phyloP scores from a whole-genome alignment of 1,284 basidiomycete genomes.

The Ustilago crameri region DNA sequence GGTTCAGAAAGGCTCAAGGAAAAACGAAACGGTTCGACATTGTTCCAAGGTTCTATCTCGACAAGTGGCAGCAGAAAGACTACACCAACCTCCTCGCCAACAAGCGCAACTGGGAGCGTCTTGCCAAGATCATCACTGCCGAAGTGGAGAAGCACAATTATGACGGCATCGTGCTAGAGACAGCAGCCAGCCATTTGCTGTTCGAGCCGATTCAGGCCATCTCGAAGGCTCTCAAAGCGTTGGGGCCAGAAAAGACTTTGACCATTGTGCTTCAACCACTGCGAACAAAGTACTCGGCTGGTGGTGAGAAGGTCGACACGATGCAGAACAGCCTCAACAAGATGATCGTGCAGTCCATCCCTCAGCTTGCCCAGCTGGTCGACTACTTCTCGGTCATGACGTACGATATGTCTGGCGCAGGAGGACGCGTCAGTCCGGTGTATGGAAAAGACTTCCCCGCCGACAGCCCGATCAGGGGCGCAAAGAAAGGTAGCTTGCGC shows the following conservation, averaged over 20 bases:
- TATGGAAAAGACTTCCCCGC: conserved; percentile 25
- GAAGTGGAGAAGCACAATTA: conserved; percentile 17
- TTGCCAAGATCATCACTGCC: conserved; percentile 20
- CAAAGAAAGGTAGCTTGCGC: conserved; percentile 38
- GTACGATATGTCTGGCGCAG: conserved; percentile 47
- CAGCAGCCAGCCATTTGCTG: conserved; percentile 42
- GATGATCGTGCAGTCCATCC: conserved; percentile 43
- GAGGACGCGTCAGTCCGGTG: conserved; percentile 13
- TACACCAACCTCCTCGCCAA: conserved; percentile 35
- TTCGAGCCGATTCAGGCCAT: conserved; percentile 30
- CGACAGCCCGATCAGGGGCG: conserved; percentile 38
- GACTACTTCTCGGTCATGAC: conserved; percentile 55
- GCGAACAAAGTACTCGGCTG: conserved; percentile 18
- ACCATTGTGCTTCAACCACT: conserved; percentile 44
- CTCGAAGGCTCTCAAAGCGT: conserved; percentile 7
- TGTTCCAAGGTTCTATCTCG: conserved; percentile 47
- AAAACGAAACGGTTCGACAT: conserved; percentile 11
- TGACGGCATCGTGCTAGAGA: conserved; percentile 45
- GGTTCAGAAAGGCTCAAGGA: conserved; percentile 12
- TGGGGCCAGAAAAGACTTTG: conserved; percentile 5
- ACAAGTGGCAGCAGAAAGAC: conserved; percentile 41
- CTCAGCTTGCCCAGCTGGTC: conserved; percentile 33
- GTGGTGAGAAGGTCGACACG: conserved; percentile 7
- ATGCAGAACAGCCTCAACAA: conserved; percentile 28
- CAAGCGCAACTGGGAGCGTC: conserved; percentile 16